Percentiles rank a stretch among this genome's conserved stretches.
phyloP scores from a whole-genome alignment of 129 eudicot species.

The Erigeron canadensis region DNA sequence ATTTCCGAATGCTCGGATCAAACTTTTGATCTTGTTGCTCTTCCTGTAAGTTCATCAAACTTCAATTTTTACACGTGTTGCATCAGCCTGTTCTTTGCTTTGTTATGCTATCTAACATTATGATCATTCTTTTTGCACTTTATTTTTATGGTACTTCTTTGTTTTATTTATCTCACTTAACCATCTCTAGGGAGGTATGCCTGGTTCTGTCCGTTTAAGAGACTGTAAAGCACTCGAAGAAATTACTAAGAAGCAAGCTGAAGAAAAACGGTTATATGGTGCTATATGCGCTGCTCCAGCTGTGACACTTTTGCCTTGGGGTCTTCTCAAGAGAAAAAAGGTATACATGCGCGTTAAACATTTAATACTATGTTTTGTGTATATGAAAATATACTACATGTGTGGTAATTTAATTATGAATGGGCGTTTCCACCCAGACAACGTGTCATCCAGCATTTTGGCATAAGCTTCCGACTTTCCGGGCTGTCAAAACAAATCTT shows the following conservation, averaged over 20 bases:
- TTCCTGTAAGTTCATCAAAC: constrained; percentile 61
- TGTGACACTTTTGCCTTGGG: constrained; percentile 96
- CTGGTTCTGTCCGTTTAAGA: constrained; percentile 87
- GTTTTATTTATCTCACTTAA: background rate
- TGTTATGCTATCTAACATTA: background rate
- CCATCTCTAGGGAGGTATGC: constrained; percentile 89
- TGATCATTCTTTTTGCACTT: constrained; percentile 1
- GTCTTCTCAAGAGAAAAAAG: constrained; percentile 74
- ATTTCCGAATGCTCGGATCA: constrained; percentile 64
- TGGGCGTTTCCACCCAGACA: constrained; percentile 41
- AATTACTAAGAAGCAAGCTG: constrained; percentile 83
- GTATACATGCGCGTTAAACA: constrained; percentile 32
- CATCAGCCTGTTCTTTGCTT: background rate
- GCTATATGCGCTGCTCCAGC: constrained; percentile 99
- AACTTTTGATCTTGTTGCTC: constrained; percentile 71
- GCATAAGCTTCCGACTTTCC: constrained; percentile 78
- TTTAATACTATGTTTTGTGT: background rate
- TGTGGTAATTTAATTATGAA: constrained; percentile 16
- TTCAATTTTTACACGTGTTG: constrained; percentile 8
- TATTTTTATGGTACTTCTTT: background rate
- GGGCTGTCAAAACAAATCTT: constrained; percentile 80
- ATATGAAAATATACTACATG: constrained; percentile 5
- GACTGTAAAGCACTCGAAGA: constrained; percentile 66
- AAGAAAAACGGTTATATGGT: constrained; percentile 74
- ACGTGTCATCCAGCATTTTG: constrained; percentile 96